Evolutionary conservation across 495 filamentous ascomycete genomes (phyloP), one percentile per base, ranked within the genome.

Genomic region (Letharia lupina): DNA sequence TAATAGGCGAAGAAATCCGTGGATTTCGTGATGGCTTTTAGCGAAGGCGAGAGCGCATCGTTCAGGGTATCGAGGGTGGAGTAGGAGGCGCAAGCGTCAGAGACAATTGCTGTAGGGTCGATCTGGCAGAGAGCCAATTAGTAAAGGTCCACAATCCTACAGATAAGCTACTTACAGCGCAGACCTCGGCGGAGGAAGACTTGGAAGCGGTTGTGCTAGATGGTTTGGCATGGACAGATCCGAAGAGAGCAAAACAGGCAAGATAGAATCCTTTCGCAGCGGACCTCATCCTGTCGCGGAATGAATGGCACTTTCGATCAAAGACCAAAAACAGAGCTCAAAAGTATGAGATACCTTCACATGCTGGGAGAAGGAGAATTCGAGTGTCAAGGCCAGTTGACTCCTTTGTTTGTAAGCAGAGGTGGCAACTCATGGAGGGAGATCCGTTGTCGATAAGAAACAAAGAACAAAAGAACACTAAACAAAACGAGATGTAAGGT

Each of bases 1-100:
- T 98, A 98, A 74, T 98, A 91, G 63, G 92, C 89, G 76, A 98
- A 98, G 81, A 96, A 98, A 75, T 98, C 94, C 71, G 93, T 95
- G 60, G 89, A 86, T 74, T 85, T 84, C 1, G 90, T 94, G 50
- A 98, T 81, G 7, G 88, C 85, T 71, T 89, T 82, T 59, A 98
- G 77, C n/a, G 86, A 84, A n/a, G 91, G 87, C 71, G 86, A 86
- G 59, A 98, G 81, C 60, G 85, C 82, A 65, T 82, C 77, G 75
- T 98, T 98, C 11, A 98, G 81, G 31, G 78, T 74, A 71, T 98
- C 91, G 77, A 98, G 87, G 37, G 89, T 91, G 59, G 87, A 87
- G 74, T 96, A 98, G 50, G 93, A 94, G 56, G 90, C 90, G 75
- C 93, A 98, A 23, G 94, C 90, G 73, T 98, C 94, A 40, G 91